Percentiles rank a stretch among this genome's conserved stretches.
phyloP scores from a whole-genome alignment of 1,139 yeast genomes.

The Yamadazyma dushanensis region DNA sequence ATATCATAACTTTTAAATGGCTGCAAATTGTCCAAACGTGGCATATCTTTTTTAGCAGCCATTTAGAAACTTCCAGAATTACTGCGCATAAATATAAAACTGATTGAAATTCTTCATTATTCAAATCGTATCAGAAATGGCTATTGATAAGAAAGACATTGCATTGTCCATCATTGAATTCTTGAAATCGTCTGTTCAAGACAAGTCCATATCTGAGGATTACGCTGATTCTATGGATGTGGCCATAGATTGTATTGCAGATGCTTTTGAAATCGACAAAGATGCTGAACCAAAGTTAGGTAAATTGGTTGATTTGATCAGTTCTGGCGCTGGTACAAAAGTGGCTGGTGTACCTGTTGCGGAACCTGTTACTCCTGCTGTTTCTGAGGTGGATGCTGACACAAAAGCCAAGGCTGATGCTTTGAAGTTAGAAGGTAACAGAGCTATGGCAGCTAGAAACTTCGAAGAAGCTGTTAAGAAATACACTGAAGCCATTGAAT shows the following conservation, averaged over 20 bases:
- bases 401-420: constrained; percentile 74
- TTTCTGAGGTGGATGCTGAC: constrained; percentile 43
- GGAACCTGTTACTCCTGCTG: constrained; percentile 14
- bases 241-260: constrained; percentile 89
- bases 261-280: constrained; percentile 73
- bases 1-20: too few species aligned
- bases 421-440: constrained; percentile 87
- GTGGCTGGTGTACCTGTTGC: constrained; percentile 16
- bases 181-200: constrained; percentile 58
- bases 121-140: constrained; percentile 13
- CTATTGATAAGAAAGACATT: constrained; percentile 56
- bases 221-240: constrained; percentile 91
- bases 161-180: constrained; percentile 77
- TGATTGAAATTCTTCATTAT: neutral
- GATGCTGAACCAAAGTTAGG: constrained; percentile 51
- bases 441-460: constrained; percentile 80
- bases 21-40: too few species aligned
- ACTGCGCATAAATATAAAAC: constrained; percentile 1
- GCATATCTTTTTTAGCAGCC: constrained; percentile 8
- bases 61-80: constrained; percentile 14
- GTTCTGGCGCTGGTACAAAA: constrained; percentile 17
- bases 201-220: constrained; percentile 72
- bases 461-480: constrained; percentile 69
- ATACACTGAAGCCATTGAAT: constrained; percentile 79
- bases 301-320: constrained; percentile 48